These are phyloP conservation scores for Acanthamoeba castellanii DNA, from an alignment of 208 protist species.

Conservation along the genomic window DNA sequence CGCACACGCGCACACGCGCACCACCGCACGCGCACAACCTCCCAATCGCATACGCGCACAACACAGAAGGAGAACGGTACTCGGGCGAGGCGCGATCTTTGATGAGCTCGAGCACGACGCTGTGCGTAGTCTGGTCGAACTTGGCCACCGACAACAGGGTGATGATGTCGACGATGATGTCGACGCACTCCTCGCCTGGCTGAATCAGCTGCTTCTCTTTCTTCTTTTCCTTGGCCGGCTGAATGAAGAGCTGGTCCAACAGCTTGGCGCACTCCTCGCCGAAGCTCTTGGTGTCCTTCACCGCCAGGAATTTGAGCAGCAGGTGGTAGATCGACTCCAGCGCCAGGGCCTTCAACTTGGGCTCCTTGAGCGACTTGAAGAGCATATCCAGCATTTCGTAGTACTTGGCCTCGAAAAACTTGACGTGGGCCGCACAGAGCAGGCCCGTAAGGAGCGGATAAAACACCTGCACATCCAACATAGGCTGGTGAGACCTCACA, in stretches of 20 bases:
- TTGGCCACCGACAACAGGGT: conserved; percentile 69
- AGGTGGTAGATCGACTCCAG: conserved; percentile 69
- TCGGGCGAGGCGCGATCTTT: conserved; percentile 68
- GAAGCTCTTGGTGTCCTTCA: conserved; percentile 69
- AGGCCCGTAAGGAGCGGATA: conserved; percentile 71
- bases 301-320: conserved; percentile 63
- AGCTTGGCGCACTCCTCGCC: conserved; percentile 66
- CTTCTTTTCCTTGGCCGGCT: conserved; percentile 62
- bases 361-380: conserved; percentile 69
- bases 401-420: conserved; percentile 53
- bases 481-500: background rate
- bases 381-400: conserved; percentile 58
- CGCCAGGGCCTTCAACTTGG: conserved; percentile 55
- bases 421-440: conserved; percentile 55
- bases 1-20: no score
- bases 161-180: conserved; percentile 74
- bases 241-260: conserved; percentile 47
- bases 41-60: background rate
- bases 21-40: background rate
- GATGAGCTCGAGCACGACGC: conserved; percentile 52
- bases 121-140: conserved; percentile 64
- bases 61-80: background rate
- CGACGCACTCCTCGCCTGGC: conserved; percentile 60
- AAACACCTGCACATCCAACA: background rate
- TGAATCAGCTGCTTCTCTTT: conserved; percentile 68